Conservation (phyloP, 805 yeast species). For the Candida verbasci region DNA sequence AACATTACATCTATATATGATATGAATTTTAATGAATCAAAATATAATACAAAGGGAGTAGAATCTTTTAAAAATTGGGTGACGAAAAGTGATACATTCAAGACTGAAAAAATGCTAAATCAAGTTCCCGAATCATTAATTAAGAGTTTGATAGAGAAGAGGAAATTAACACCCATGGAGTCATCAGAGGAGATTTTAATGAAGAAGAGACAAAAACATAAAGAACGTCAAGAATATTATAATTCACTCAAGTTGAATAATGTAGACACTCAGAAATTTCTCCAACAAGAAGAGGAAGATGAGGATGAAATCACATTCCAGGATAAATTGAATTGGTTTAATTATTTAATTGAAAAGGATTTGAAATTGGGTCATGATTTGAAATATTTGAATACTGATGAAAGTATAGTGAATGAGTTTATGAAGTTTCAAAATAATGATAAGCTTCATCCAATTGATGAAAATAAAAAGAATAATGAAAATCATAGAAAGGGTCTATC, state of each 20-base stretch:
- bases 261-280: not conserved
- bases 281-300: conserved; percentile 15
- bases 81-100: conserved; percentile 22
- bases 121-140: conserved; percentile 28
- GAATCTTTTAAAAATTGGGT: conserved; percentile 38
- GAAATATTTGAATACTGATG: conserved; percentile 25
- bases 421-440: conserved; percentile 23
- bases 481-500: no score
- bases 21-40: conserved; percentile 3
- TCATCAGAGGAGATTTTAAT: conserved; percentile 31
- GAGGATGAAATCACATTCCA: conserved; percentile 15
- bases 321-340: conserved; percentile 32
- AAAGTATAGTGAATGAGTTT: conserved; percentile 20
- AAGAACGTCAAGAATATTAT: conserved; percentile 37
- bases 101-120: conserved; percentile 19
- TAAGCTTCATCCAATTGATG: conserved; percentile 24
- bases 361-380: conserved; percentile 33
- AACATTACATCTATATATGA: conserved; percentile 8
- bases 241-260: conserved; percentile 30
- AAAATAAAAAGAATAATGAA: no score
- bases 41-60: conserved; percentile 28
- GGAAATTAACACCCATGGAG: conserved; percentile 24
- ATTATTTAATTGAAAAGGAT: conserved; percentile 33
- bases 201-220: conserved; percentile 29
- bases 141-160: conserved; percentile 32